Conservation (phyloP, 2,329 filamentous ascomycete genomes). For the Chalaropsis thielavioides region DNA sequence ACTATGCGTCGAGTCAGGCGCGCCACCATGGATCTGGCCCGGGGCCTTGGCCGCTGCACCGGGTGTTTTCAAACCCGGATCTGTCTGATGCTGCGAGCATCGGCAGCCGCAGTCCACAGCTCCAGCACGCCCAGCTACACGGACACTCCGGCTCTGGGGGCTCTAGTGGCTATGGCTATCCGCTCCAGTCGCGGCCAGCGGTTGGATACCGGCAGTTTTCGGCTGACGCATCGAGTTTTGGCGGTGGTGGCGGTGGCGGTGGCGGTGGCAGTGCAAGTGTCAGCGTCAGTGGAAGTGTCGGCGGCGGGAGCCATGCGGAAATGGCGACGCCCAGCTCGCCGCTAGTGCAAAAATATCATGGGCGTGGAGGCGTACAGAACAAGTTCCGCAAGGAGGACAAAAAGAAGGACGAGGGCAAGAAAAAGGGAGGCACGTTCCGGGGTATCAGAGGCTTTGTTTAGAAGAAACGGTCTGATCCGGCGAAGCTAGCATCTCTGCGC, state of each 20-base stretch:
- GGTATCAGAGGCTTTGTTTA: conserved; percentile 26
- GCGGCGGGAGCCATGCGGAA: conserved; percentile 29
- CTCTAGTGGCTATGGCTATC: background rate
- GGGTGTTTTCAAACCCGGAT: conserved; percentile 33
- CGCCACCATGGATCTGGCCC: conserved; percentile 22
- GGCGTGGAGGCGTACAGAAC: conserved; percentile 11
- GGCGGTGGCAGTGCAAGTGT: background rate
- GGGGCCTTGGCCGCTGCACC: conserved; percentile 26
- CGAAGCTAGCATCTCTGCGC: background rate
- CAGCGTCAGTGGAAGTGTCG: conserved; percentile 25
- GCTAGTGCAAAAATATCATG: conserved; percentile 19
- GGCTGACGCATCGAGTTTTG: background rate
- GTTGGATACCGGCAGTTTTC: background rate
- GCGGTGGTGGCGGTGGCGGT: background rate
- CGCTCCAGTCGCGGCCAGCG: conserved; percentile 14
- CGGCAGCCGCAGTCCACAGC: conserved; percentile 17
- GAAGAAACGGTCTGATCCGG: background rate
- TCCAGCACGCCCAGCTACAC: background rate
- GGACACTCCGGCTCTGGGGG: background rate
- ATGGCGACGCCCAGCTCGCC: background rate
- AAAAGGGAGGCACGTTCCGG: conserved; percentile 25
- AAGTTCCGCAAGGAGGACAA: conserved; percentile 31
- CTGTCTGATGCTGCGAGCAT: conserved; percentile 26
- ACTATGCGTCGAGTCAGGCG: background rate
- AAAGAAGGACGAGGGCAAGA: conserved; percentile 29